phyloP scores from a whole-genome alignment of 2,329 filamentous ascomycete genomes.

The Pseudogymnoascus sp. region DNA sequence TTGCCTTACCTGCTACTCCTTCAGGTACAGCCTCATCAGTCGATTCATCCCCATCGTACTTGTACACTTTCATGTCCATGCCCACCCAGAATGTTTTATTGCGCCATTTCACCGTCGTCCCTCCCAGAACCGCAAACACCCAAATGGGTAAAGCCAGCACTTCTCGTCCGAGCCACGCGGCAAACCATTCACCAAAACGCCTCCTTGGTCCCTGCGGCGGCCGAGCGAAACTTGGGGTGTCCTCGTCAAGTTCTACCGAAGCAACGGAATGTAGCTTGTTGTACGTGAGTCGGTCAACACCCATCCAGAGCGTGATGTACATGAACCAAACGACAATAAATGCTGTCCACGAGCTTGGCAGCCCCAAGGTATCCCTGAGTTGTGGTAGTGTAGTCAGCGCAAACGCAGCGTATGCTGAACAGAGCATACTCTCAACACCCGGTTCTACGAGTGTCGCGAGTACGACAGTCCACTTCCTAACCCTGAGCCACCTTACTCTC shows the following conservation, averaged over 20 bases:
- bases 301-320: conserved; percentile 63
- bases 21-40: not conserved
- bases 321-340: conserved; percentile 59
- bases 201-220: conserved; percentile 51
- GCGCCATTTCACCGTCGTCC: conserved; percentile 79
- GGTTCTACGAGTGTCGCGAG: conserved; percentile 87
- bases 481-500: conserved; percentile 81
- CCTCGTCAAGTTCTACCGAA: conserved; percentile 60
- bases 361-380: conserved; percentile 44
- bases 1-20: not conserved
- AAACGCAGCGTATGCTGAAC: conserved; percentile 72
- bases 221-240: conserved; percentile 68
- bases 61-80: conserved; percentile 73
- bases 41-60: conserved; percentile 32
- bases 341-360: conserved; percentile 59
- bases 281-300: conserved; percentile 67
- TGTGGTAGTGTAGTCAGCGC: conserved; percentile 66
- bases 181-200: conserved; percentile 62
- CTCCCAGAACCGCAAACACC: conserved; percentile 83
- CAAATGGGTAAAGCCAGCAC: conserved; percentile 79
- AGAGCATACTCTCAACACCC: conserved; percentile 81
- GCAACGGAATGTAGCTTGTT: conserved; percentile 63
- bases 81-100: conserved; percentile 75
- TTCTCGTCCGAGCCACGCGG: conserved; percentile 81
- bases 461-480: conserved; percentile 88